Evolutionary conservation across 495 filamentous ascomycete species (phyloP).

Genomic region (Friedmanniomyces simplex): DNA sequence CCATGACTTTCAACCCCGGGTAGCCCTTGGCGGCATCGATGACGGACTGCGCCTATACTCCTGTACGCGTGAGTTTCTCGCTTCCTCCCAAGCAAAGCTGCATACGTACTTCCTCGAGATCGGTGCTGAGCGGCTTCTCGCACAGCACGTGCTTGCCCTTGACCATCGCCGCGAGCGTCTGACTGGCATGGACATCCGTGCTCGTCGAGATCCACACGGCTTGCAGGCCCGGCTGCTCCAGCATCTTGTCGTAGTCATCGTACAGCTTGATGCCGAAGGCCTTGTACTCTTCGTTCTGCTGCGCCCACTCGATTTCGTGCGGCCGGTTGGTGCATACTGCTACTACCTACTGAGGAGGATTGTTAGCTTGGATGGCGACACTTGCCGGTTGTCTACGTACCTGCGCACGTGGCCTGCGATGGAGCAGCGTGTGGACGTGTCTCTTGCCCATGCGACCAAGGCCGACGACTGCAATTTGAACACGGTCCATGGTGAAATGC

Average conservation of each 20-base stretch:
- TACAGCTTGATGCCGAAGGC: slow-evolving; percentile 23
- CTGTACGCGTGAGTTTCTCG: neutral
- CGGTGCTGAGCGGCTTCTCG: slow-evolving; percentile 41
- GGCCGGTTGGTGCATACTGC: slow-evolving; percentile 43
- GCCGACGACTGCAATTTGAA: slow-evolving; percentile 13
- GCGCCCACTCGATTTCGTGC: slow-evolving; percentile 43
- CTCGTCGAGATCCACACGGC: slow-evolving; percentile 43
- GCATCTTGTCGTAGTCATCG: slow-evolving; percentile 47
- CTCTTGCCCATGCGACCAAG: slow-evolving; percentile 51
- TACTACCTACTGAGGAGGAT: too few relatives aligned
- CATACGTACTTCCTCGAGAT: slow-evolving; percentile 5
- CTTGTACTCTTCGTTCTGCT: slow-evolving; percentile 37
- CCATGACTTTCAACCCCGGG: slow-evolving; percentile 10
- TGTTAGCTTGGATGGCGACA: too few relatives aligned
- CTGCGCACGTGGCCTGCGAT: slow-evolving; percentile 42
- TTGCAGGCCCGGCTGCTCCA: slow-evolving; percentile 42
- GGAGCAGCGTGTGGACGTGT: slow-evolving; percentile 44
- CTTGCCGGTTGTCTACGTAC: too few relatives aligned
- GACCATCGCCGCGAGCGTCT: slow-evolving; percentile 45
- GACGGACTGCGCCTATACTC: neutral
- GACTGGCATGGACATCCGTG: slow-evolving; percentile 45
- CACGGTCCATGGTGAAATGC: neutral
- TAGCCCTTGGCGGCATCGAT: slow-evolving; percentile 1
- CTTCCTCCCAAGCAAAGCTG: neutral
- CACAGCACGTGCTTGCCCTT: slow-evolving; percentile 44